Evolutionary conservation across 495 filamentous ascomycete species (phyloP).

Genomic region (Podospora pseudopauciseta): DNA sequence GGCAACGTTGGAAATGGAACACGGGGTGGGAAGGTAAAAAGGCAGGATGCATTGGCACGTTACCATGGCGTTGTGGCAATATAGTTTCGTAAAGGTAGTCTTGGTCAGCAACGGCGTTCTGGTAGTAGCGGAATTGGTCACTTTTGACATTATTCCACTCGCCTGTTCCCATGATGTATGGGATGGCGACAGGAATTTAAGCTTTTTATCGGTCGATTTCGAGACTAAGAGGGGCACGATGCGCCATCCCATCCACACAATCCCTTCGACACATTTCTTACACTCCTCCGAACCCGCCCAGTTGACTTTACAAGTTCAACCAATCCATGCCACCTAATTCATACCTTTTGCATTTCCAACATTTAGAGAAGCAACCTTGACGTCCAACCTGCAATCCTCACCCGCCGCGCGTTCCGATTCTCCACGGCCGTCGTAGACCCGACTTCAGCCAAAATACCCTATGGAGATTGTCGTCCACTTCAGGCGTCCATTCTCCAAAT

Average conservation of each 20-base stretch:
- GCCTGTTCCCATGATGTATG: neutral
- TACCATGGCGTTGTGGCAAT: constrained; percentile 14
- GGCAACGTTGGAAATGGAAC: neutral
- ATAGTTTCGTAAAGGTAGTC: neutral
- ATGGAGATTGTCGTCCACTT: constrained; percentile 15
- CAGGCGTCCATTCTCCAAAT: constrained; percentile 19
- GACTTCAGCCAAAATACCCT: constrained; percentile 34
- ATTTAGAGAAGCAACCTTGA: neutral
- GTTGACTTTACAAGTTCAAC: neutral
- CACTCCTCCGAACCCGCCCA: neutral
- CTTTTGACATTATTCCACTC: neutral
- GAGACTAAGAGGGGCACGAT: neutral
- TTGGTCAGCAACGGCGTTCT: neutral
- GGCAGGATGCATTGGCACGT: constrained; percentile 15
- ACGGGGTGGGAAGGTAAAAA: neutral
- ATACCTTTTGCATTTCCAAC: neutral
- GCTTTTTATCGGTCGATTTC: neutral
- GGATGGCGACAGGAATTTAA: neutral
- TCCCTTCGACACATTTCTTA: neutral
- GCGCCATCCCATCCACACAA: too few relatives aligned
- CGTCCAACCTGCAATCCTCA: neutral
- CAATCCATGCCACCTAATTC: neutral
- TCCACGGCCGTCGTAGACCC: constrained; percentile 22
- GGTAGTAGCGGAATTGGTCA: constrained; percentile 1
- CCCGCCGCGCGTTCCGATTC: constrained; percentile 16